Evolutionary conservation across 257 asterid species (phyloP).

Genomic region (Avicennia marina): DNA sequence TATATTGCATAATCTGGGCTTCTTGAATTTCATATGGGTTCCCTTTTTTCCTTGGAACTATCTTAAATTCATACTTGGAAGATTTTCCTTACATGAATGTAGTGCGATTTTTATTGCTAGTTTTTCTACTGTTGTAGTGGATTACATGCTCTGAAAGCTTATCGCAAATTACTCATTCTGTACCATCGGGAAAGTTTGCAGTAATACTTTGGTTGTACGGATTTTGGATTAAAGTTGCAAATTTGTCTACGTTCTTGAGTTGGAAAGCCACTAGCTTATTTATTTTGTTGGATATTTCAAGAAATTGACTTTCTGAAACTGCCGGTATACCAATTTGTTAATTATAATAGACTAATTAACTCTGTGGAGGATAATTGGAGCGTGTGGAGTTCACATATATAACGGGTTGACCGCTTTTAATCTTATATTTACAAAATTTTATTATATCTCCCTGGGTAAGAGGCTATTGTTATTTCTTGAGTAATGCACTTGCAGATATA

Average conservation of each 20-base stretch:
- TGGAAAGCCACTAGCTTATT: not conserved
- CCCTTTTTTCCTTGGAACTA: not conserved
- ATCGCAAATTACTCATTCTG: not conserved
- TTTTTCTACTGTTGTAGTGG: not conserved
- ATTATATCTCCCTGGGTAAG: not conserved
- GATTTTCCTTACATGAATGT: not conserved
- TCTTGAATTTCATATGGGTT: slow-evolving; percentile 12
- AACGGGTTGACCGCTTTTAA: not conserved
- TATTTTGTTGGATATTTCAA: not conserved
- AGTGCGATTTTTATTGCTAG: not conserved
- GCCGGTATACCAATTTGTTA: not conserved
- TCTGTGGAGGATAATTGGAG: not conserved
- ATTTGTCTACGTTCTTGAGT: too few relatives aligned
- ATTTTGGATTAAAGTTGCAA: not conserved
- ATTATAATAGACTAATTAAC: not conserved
- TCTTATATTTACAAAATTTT: not conserved
- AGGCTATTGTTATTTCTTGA: not conserved
- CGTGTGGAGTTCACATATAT: not conserved
- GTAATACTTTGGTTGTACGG: not conserved
- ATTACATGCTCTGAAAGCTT: not conserved
- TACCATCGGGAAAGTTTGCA: slow-evolving; percentile 1
- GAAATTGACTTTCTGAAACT: not conserved
- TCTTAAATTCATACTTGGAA: not conserved
- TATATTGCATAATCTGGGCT: slow-evolving; percentile 4
- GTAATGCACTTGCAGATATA: not conserved